Evolutionary conservation across 345 rosid genomes (phyloP).

Genomic region (Diplotaxis tenuifolia): DNA sequence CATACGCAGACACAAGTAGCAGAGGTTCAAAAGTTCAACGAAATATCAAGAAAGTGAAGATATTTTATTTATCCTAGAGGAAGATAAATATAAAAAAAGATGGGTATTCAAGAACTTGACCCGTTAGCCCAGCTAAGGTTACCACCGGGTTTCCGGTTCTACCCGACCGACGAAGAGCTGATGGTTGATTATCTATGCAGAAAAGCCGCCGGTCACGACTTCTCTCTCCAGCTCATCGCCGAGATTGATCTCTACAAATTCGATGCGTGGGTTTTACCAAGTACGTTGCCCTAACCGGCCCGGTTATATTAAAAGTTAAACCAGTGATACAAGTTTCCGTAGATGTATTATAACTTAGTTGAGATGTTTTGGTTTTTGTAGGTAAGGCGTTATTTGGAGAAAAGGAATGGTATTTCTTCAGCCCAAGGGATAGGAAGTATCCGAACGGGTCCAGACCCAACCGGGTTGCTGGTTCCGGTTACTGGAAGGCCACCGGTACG

Average conservation of each 20-base stretch:
- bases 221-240: conserved; percentile 65
- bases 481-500: conserved; percentile 98
- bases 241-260: conserved; percentile 92
- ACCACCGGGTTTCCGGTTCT: conserved; percentile 96
- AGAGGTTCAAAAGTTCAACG: conserved; percentile 6
- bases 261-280: conserved; percentile 85
- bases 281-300: conserved; percentile 43
- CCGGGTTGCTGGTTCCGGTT: conserved; percentile 89
- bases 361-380: conserved; percentile 32
- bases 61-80: neutral
- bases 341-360: neutral
- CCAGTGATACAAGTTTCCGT: neutral
- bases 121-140: conserved; percentile 75
- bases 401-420: conserved; percentile 95
- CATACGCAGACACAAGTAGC: conserved; percentile 5
- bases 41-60: conserved; percentile 15
- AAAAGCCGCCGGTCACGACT: conserved; percentile 79
- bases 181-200: conserved; percentile 78
- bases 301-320: neutral
- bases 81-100: conserved; percentile 28
- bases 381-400: conserved; percentile 90
- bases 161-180: conserved; percentile 96
- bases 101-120: conserved; percentile 71
- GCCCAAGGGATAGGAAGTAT: conserved; percentile 87
- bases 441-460: conserved; percentile 97